Base-by-base conservation (phyloP, 495 filamentous ascomycete genomes). In the Penicillium turbatum region DNA sequence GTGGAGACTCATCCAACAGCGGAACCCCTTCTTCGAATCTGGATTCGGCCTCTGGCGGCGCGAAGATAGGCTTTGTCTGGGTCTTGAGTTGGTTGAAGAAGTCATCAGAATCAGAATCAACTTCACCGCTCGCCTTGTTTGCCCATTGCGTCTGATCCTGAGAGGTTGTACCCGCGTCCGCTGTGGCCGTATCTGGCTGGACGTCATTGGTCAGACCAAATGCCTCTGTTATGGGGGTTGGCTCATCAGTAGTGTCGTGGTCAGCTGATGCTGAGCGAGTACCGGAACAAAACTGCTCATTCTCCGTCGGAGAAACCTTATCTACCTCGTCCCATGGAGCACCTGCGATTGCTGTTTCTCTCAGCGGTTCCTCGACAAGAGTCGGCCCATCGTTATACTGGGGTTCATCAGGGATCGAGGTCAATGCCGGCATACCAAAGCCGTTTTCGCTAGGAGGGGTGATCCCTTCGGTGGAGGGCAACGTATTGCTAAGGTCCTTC, bases 51-150 rank as follows among this genome's bases (percentile, higher is more conserved):
- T 78, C 73, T 17, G 73, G 66, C 1, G 72, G 73, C 2, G 68
- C 55, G 29, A 72, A 76, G 9, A 76, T 76, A 9, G 74, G 72
- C 42, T 76, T 76, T 6, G 74, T 75, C 56, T 77, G 73, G 12
- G 72, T 71, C 55, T 72, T 77, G 27, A 78, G 58, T 57, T 80
- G 75, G 34, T 73, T 64, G 49, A 79, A 80, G 44, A 80, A 77
- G 16, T 70, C 75, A 38, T 73, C 74, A 3, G 64, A 69, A 19
- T 76, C 74, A 2, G 72, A 73, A 9, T 73, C 73, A 5, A 70
- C 45, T 37, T 71, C 63, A 16, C 57, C 56, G 37, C 67, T 61
- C 43, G 51, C 53, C 6, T 61, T 56, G 34, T 61, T 68, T 19
- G 53, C 66, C 59, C 72, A 70, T 12, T 67, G 66, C 35, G 64